These are phyloP conservation scores for Zygotorulaspora chibaensis DNA, from an alignment of 805 yeast species.

Conservation along the genomic window DNA sequence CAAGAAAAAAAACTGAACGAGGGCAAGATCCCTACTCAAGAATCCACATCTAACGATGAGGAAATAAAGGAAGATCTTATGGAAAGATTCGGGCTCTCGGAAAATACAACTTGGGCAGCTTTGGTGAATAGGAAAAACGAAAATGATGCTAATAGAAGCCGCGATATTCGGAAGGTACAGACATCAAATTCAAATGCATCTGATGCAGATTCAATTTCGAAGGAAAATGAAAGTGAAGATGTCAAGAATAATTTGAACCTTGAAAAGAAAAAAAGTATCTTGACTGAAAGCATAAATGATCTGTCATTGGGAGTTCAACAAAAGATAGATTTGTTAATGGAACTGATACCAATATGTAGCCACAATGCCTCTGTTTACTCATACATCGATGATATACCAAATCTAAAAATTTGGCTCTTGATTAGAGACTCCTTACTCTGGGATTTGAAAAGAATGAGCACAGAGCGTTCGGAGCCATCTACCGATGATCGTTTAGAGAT, in stretches of 20 bases:
- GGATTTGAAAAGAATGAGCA: constrained; percentile 26
- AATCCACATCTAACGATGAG: constrained; percentile 14
- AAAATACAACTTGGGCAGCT: constrained; percentile 33
- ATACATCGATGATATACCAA: constrained; percentile 29
- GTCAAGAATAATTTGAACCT: neutral
- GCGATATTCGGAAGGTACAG: constrained; percentile 5
- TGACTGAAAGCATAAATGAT: constrained; percentile 12
- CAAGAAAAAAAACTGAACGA: constrained; percentile 19
- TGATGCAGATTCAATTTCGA: neutral
- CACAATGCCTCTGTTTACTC: constrained; percentile 34
- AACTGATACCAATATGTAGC: constrained; percentile 27
- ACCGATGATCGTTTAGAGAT: neutral
- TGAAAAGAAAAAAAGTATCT: constrained; percentile 9
- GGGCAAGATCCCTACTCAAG: constrained; percentile 11
- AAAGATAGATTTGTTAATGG: constrained; percentile 24
- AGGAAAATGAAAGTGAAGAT: neutral
- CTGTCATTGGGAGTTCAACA: constrained; percentile 10
- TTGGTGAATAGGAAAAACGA: constrained; percentile 21
- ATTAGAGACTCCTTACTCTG: constrained; percentile 33
- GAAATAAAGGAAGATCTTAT: constrained; percentile 24
- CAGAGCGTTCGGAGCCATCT: constrained; percentile 4
- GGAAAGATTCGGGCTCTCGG: constrained; percentile 31
- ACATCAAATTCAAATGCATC: neutral
- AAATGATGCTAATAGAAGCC: constrained; percentile 4
- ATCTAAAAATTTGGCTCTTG: constrained; percentile 32